Evolutionary conservation across 192 early-diverging fungal species (phyloP).

Genomic region (Spinellus fusiger): DNA sequence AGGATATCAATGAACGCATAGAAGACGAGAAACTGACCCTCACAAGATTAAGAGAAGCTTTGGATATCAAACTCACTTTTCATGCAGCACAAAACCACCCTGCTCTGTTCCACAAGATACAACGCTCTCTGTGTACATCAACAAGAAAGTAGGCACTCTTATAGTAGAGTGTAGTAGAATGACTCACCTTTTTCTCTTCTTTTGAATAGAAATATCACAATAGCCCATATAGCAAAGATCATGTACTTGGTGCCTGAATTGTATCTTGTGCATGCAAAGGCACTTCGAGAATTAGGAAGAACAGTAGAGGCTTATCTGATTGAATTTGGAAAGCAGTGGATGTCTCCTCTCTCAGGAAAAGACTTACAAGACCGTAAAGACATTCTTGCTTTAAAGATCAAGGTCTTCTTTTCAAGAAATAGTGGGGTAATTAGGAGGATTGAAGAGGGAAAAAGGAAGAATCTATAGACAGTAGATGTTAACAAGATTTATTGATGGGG

Average conservation of each 20-base stretch:
- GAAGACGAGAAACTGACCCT: conserved; percentile 6
- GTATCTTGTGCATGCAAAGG: conserved; percentile 3
- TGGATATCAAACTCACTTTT: conserved; percentile 9
- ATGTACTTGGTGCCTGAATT: conserved; percentile 9
- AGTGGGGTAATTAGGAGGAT: no score
- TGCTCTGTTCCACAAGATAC: conserved; percentile 9
- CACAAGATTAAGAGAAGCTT: conserved; percentile 6
- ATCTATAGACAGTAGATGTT: neutral
- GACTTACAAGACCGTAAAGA: conserved; percentile 2
- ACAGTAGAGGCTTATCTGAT: conserved; percentile 8
- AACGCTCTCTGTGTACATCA: conserved; percentile 1
- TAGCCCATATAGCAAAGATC: conserved; percentile 1
- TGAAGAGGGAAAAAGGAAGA: neutral
- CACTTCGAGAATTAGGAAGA: conserved; percentile 5
- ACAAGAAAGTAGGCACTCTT: neutral
- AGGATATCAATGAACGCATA: conserved; percentile 5
- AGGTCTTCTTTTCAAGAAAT: conserved; percentile 4
- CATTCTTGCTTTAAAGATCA: neutral
- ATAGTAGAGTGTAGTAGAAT: neutral
- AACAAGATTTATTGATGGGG: neutral
- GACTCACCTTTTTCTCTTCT: neutral
- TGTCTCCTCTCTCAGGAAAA: conserved; percentile 2
- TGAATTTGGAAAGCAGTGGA: neutral
- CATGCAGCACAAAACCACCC: conserved; percentile 6
- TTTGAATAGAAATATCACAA: neutral